These are phyloP conservation scores for Xylariaceae sp. DNA, from an alignment of 2,329 filamentous ascomycete species.

Conservation along the genomic window DNA sequence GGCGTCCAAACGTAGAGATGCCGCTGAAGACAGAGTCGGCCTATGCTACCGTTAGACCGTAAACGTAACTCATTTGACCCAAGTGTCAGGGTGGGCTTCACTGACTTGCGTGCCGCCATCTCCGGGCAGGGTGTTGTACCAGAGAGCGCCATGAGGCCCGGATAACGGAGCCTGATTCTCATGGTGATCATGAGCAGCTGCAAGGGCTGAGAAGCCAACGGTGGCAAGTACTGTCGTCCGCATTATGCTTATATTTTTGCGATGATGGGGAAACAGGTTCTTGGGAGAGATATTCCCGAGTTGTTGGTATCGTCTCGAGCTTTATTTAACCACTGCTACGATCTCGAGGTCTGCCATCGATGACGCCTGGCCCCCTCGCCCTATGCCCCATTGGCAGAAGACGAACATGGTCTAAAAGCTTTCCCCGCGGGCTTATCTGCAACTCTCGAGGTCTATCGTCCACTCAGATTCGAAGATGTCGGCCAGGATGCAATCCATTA, in stretches of 20 bases:
- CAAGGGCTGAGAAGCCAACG: conserved; percentile 43
- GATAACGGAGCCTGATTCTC: conserved; percentile 54
- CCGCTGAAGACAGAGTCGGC: conserved; percentile 85
- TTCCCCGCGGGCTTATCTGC: too few species aligned
- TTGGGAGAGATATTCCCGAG: neutral
- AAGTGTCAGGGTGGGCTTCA: neutral
- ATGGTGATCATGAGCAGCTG: conserved; percentile 54
- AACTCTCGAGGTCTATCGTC: conserved; percentile 14
- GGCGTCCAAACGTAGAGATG: conserved; percentile 77
- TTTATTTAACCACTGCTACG: neutral
- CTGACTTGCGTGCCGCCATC: conserved; percentile 76
- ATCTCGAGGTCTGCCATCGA: neutral
- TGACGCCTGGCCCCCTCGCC: conserved; percentile 1
- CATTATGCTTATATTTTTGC: conserved; percentile 14
- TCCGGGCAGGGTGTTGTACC: conserved; percentile 78
- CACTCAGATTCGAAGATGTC: conserved; percentile 18
- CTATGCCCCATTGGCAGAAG: neutral
- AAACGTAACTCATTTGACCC: neutral
- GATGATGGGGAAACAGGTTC: neutral
- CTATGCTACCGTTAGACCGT: conserved; percentile 36
- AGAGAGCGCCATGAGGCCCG: conserved; percentile 68
- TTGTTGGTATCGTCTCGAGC: neutral
- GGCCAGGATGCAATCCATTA: conserved; percentile 16
- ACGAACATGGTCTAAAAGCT: conserved; percentile 7
- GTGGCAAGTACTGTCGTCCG: conserved; percentile 25